phyloP scores from a whole-genome alignment of 1,284 basidiomycete species.

The Pseudozyma thailandica region DNA sequence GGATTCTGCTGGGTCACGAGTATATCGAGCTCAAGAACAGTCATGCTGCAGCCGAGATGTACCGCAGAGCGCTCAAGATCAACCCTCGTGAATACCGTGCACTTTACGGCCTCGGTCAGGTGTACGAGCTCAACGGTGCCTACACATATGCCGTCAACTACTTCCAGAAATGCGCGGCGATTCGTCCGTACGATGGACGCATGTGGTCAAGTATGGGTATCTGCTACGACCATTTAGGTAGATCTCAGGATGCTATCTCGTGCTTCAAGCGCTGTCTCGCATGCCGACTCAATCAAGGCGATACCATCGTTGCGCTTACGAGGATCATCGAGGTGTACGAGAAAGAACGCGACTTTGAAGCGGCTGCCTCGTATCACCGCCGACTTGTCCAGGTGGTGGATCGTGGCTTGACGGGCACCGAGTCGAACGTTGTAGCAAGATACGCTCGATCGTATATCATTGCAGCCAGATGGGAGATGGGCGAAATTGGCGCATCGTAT shows the following conservation, averaged over 20 bases:
- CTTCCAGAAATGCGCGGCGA: constrained; percentile 92
- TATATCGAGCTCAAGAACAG: constrained; percentile 99
- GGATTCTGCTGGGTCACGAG: constrained; percentile 99
- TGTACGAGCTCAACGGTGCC: constrained; percentile 96
- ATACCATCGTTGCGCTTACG: constrained; percentile 55
- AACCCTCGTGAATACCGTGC: constrained; percentile 91
- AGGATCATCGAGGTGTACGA: constrained; percentile 64
- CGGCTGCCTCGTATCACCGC: constrained; percentile 60
- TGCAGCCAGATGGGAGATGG: constrained; percentile 65
- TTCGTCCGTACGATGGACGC: constrained; percentile 92
- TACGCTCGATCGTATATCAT: constrained; percentile 61
- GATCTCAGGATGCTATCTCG: constrained; percentile 55
- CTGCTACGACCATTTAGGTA: constrained; percentile 87
- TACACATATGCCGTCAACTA: constrained; percentile 95
- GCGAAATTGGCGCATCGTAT: constrained; percentile 49
- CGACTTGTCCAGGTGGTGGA: constrained; percentile 64
- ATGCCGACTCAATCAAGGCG: constrained; percentile 60
- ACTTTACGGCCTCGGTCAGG: constrained; percentile 98
- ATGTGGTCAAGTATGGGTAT: constrained; percentile 95
- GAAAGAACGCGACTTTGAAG: constrained; percentile 48
- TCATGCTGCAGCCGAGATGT: constrained; percentile 97
- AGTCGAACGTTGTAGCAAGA: constrained; percentile 53
- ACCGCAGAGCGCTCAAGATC: constrained; percentile 92
- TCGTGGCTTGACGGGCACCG: constrained; percentile 34
- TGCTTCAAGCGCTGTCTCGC: constrained; percentile 65